Percentiles rank a stretch among this genome's conserved stretches.
phyloP scores from a whole-genome alignment of 768 basidiomycete genomes.

The Sporobolomyces pararoseus region DNA sequence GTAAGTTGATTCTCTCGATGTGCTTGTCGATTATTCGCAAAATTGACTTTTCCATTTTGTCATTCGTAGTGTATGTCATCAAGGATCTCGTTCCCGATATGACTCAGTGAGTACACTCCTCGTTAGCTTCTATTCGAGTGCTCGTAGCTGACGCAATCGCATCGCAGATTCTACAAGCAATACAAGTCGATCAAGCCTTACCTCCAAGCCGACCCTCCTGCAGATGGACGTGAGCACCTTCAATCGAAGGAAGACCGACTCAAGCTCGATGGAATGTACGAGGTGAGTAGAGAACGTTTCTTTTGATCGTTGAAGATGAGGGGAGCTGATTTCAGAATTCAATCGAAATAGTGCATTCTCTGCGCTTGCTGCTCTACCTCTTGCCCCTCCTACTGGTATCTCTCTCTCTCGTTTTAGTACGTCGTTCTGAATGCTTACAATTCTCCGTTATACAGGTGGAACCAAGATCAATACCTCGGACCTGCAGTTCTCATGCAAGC shows the following conservation, averaged over 20 bases:
- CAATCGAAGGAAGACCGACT: constrained; percentile 86
- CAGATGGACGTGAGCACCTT: constrained; percentile 61
- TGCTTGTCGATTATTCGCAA: neutral
- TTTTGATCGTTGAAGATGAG: too few relatives aligned
- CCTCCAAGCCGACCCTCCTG: constrained; percentile 39
- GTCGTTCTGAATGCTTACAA: neutral
- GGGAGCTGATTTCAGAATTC: too few relatives aligned
- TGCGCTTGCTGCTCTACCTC: constrained; percentile 97
- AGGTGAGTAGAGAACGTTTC: constrained; percentile 50
- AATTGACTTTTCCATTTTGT: constrained; percentile 2
- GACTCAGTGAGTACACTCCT: constrained; percentile 47
- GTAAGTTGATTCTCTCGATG: constrained; percentile 55
- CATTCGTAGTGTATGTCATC: constrained; percentile 81
- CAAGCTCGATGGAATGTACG: constrained; percentile 96
- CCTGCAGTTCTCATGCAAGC: constrained; percentile 69
- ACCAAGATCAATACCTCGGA: constrained; percentile 96
- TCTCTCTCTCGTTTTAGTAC: constrained; percentile 1
- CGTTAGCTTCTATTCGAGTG: neutral
- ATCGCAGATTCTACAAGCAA: constrained; percentile 81
- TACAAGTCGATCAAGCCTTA: constrained; percentile 96
- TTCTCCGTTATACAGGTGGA: constrained; percentile 73
- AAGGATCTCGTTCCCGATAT: constrained; percentile 85
- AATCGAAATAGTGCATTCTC: constrained; percentile 50
- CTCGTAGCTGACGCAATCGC: too few relatives aligned
- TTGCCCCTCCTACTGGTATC: constrained; percentile 64